These are phyloP conservation scores for Fusarium guadeloupense DNA, from an alignment of 2,329 filamentous ascomycete genomes.

Conservation along the genomic window DNA sequence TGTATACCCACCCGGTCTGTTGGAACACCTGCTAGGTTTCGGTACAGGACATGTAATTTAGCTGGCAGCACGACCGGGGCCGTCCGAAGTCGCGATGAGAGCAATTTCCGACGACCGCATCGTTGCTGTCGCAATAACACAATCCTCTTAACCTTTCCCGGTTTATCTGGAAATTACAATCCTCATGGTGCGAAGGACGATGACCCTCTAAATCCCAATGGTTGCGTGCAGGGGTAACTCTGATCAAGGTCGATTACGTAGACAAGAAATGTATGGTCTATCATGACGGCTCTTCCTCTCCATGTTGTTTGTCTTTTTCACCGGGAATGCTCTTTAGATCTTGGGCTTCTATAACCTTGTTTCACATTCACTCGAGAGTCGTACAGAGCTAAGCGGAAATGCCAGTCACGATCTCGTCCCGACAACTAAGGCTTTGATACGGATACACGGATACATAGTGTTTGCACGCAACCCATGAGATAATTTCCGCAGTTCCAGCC, in stretches of 20 bases:
- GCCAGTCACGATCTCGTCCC: constrained; percentile 13
- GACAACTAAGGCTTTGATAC: constrained; percentile 20
- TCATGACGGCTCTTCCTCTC: constrained; percentile 2
- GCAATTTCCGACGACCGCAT: constrained; percentile 41
- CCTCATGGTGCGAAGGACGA: constrained; percentile 34
- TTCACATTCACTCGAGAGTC: constrained; percentile 11
- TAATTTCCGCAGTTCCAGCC: constrained; percentile 33
- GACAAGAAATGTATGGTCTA: no score
- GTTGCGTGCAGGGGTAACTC: constrained; percentile 24
- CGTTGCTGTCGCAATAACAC: constrained; percentile 37
- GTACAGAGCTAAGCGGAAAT: neutral
- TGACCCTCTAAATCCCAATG: constrained; percentile 36
- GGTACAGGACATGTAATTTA: constrained; percentile 25
- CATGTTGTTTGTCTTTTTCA: neutral
- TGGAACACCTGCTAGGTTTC: constrained; percentile 35
- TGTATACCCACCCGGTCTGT: constrained; percentile 36
- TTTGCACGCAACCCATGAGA: constrained; percentile 21
- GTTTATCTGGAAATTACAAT: constrained; percentile 41
- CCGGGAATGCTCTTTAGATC: neutral
- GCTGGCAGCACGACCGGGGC: constrained; percentile 25
- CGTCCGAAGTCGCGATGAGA: constrained; percentile 22
- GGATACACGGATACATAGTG: no score
- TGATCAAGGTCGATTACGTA: constrained; percentile 29
- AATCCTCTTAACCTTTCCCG: constrained; percentile 23
- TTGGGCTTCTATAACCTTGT: neutral